These are phyloP conservation scores for Xylariaceae sp. DNA, from an alignment of 2,329 filamentous ascomycete genomes.

Conservation along the genomic window DNA sequence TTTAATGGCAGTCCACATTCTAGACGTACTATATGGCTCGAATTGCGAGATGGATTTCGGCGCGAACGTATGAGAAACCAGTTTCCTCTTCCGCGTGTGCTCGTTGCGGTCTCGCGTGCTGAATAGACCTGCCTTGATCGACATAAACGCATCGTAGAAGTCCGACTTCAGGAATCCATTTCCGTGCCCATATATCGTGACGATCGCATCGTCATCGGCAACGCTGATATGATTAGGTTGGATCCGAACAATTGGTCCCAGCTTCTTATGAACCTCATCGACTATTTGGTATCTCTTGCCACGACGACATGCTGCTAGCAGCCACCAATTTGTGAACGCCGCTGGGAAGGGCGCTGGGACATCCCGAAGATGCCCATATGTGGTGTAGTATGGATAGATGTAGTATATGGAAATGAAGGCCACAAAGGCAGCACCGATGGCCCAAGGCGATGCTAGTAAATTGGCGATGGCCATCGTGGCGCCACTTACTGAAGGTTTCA, in stretches of 20 bases:
- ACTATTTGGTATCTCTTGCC: conserved; percentile 63
- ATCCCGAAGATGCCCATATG: conserved; percentile 44
- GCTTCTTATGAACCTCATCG: conserved; percentile 68
- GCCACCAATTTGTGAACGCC: conserved; percentile 75
- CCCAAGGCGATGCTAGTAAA: conserved; percentile 43
- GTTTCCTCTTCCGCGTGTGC: conserved; percentile 85
- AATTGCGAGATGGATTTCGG: conserved; percentile 78
- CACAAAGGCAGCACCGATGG: conserved; percentile 42
- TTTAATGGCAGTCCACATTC: background rate
- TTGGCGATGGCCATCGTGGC: conserved; percentile 32
- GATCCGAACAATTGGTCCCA: conserved; percentile 77
- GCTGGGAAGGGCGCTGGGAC: conserved; percentile 62
- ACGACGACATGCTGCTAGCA: conserved; percentile 61
- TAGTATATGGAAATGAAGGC: conserved; percentile 55
- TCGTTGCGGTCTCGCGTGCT: conserved; percentile 80
- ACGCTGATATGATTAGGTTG: conserved; percentile 82
- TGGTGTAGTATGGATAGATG: conserved; percentile 57
- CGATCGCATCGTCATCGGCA: conserved; percentile 74
- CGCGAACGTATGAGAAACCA: conserved; percentile 81
- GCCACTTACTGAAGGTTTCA: no score
- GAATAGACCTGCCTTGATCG: conserved; percentile 80
- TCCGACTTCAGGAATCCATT: conserved; percentile 75
- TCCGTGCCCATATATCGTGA: conserved; percentile 72
- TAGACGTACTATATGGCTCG: conserved; percentile 65
- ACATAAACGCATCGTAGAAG: conserved; percentile 90